Base-by-base conservation (phyloP, 2,329 filamentous ascomycete species). In the Fusarium cicatricum region DNA sequence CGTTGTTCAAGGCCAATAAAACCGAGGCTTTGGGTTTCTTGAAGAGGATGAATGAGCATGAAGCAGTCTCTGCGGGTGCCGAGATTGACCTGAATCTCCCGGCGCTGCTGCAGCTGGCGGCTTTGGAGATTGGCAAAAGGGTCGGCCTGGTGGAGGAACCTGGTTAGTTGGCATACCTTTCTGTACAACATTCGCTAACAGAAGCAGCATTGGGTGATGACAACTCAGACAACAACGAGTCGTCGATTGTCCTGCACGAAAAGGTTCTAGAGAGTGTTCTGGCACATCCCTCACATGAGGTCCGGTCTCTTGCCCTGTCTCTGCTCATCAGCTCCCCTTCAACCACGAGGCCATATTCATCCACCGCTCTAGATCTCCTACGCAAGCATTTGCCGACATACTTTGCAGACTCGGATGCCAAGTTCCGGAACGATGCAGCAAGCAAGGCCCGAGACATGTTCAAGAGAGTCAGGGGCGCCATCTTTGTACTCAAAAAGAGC, bases 391-490 rank as follows among this genome's bases (percentile, higher is more conserved):
- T 98, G 4, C 81, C 84, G 1, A 83, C 88, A 14, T 86, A 94
- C 60, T 89, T 96, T 70, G 86, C 91, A 3, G 93, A 97, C 60
- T 87, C 90, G 1, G 92, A 97, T 70, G 88, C 94, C 6, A 92
- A 94, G 66, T 90, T 93, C 62, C 86, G 95, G 52, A 89, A 93
- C 53, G 91, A 96, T 64, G 81, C 96, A 2, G 81, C 94, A 21
- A 86, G 87, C 19, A 84, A 90, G 58, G 86, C 89, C 3, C 88
- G 91, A 58, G 87, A 88, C 65, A 85, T 98, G 71, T 85, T 93
- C 54, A 88, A 90, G 66, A 87, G 93, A 37, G 78, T 96, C 5
- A 83, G 89, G 62, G 87, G 87, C 19, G 84, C 88, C 10, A 85
- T 89, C 15, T 80, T 82, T 15, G 80, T 82, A 10, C 74, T 89